Percentiles rank a stretch among this genome's conserved stretches.
phyloP scores from a whole-genome alignment of 2,329 filamentous ascomycete species.

The Ceratocystis albifundus region DNA sequence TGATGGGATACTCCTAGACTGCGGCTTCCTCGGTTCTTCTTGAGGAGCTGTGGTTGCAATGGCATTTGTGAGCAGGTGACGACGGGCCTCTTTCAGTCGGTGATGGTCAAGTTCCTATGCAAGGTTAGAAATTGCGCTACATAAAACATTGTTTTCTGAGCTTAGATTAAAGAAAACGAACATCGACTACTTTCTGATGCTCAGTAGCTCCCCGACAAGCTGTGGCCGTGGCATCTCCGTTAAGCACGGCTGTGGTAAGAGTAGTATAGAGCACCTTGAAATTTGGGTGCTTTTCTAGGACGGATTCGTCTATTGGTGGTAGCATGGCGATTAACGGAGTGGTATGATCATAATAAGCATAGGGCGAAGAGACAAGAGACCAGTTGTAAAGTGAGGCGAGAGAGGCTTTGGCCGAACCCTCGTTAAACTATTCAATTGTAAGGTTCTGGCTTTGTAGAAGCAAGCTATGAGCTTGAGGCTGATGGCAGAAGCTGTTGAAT shows the following conservation, averaged over 20 bases:
- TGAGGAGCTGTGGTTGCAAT: slow-evolving; percentile 37
- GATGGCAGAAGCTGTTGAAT: neutral
- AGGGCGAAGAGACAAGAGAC: neutral
- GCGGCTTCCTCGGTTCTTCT: slow-evolving; percentile 26
- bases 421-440: neutral
- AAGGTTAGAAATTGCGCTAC: neutral
- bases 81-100: slow-evolving; percentile 39
- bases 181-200: slow-evolving; percentile 40
- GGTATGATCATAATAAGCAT: neutral
- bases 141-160: neutral
- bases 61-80: slow-evolving; percentile 41
- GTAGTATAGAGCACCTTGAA: slow-evolving; percentile 49
- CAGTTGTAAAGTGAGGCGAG: too few relatives aligned
- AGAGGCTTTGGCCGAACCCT: too few relatives aligned
- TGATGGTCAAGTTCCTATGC: slow-evolving; percentile 39
- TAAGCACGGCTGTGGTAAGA: slow-evolving; percentile 43
- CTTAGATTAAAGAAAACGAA: slow-evolving; percentile 27
- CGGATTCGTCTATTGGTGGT: slow-evolving; percentile 44
- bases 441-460: neutral
- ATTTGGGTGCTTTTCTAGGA: slow-evolving; percentile 46
- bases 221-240: slow-evolving; percentile 47
- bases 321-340: slow-evolving; percentile 36
- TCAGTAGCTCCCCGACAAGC: slow-evolving; percentile 40
- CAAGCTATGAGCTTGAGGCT: neutral
- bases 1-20: slow-evolving; percentile 26